These are phyloP conservation scores for Lanmaoa pseudosensibilis DNA, from an alignment of 768 basidiomycete genomes.

Conservation along the genomic window DNA sequence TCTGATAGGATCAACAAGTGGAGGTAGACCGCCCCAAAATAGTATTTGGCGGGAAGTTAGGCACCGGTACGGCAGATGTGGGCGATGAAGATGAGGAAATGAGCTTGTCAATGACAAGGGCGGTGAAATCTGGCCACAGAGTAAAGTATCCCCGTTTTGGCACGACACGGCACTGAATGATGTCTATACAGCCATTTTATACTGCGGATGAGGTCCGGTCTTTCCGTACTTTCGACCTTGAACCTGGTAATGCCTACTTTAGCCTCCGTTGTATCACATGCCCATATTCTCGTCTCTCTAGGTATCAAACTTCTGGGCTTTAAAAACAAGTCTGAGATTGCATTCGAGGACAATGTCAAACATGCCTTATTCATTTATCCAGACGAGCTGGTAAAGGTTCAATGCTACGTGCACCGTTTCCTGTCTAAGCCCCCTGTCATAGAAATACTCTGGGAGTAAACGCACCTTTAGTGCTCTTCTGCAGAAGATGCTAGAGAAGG, in stretches of 20 bases:
- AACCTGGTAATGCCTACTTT: slow-evolving; percentile 55
- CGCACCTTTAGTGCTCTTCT: slow-evolving; percentile 88
- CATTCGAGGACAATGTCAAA: slow-evolving; percentile 88
- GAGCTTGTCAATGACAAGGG: slow-evolving; percentile 38
- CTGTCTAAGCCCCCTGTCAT: background rate
- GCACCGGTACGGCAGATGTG: slow-evolving; percentile 33
- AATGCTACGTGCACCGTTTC: background rate
- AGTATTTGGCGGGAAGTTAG: slow-evolving; percentile 37
- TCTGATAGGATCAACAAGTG: slow-evolving; percentile 27
- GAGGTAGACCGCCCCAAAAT: slow-evolving; percentile 29
- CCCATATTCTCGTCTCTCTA: slow-evolving; percentile 24
- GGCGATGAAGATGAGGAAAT: slow-evolving; percentile 40
- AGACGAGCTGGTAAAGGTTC: slow-evolving; percentile 68
- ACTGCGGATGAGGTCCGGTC: slow-evolving; percentile 79
- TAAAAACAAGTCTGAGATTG: slow-evolving; percentile 66
- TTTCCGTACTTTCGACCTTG: slow-evolving; percentile 77
- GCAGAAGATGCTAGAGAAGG: slow-evolving; percentile 75
- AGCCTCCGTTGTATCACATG: background rate
- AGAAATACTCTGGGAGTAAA: slow-evolving; percentile 87
- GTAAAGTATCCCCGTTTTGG: slow-evolving; percentile 33
- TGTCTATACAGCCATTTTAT: slow-evolving; percentile 65
- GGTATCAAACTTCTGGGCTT: slow-evolving; percentile 93
- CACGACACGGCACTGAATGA: background rate
- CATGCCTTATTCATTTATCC: slow-evolving; percentile 92
- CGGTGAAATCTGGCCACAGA: slow-evolving; percentile 51